Base-by-base conservation (phyloP, 306 rosid genomes). In the Corylus americana region DNA sequence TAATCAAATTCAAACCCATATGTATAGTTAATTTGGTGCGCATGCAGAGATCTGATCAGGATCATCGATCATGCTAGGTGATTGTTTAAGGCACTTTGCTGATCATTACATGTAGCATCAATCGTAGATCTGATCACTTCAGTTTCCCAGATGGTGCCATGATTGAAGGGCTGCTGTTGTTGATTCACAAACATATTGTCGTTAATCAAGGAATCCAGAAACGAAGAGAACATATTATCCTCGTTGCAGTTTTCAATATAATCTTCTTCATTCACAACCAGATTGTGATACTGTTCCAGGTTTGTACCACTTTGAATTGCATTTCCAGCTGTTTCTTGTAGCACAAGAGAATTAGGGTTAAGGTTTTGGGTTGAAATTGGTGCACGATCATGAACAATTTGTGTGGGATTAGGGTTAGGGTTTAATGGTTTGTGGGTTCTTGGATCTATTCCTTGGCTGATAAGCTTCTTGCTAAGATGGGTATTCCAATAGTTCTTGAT, bases 401-500 rank as follows among this genome's bases (percentile, higher is more conserved):
- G 45, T 29, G 10, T 4, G 55, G 66, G 66, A 49, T 74, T 67
- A 12, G 70, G 71, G 2, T 75, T 78, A 50, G 81, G 79, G 54
- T 63, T 73, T 11, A 93, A 80, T 51, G 98, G 98, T 80, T 88
- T 93, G 83, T 93, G 98, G n/a, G 94, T 93, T 78, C 98, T 84
- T 0, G 98, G 98, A 86, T 93, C 98, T 70, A 93, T 93, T 51
- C 98, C 98, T 83, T 93, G 97, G 55, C 81, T 85, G 14, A 93
- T 91, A 7, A 91, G 94, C 86, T 93, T 93, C 86, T 93, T 93
- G 73, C 97, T 93, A 0, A 92, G 92, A 83, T 92, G 97, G n/a
- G 96, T 93, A 77, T 93, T 93, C 97, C 98, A 93, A 68, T 88
- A 93, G 54, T 93, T 93, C 88, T 93, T 93, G 11, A 93, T 93